Evolutionary conservation across 768 basidiomycete genomes (phyloP).

Genomic region (Tremella mesenterica): DNA sequence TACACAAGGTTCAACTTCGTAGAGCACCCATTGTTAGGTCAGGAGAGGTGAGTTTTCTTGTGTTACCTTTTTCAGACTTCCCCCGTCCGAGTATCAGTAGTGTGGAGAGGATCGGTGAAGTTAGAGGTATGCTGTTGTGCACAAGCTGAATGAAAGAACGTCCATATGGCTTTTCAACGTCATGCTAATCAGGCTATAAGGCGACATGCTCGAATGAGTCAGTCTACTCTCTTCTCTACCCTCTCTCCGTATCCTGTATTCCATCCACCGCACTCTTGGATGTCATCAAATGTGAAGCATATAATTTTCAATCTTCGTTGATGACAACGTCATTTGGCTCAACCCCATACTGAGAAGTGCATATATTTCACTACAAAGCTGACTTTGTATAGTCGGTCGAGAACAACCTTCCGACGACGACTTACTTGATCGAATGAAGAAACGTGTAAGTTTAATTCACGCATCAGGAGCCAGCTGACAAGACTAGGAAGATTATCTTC

Average conservation of each 20-base stretch:
- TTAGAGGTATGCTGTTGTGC: too few species aligned
- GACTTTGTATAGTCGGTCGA: not conserved
- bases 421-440: not conserved
- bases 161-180: not conserved
- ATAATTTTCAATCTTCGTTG: too few species aligned
- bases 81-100: too few species aligned
- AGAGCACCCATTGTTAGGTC: not conserved
- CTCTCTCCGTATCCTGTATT: too few species aligned
- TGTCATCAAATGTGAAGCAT: too few species aligned
- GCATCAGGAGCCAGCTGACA: not conserved
- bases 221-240: not conserved
- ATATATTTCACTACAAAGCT: not conserved
- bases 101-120: too few species aligned
- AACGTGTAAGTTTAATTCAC: not conserved
- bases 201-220: not conserved
- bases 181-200: not conserved
- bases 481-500: not conserved
- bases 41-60: not conserved
- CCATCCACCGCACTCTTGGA: too few species aligned
- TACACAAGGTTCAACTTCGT: slow-evolving; percentile 16
- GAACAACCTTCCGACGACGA: not conserved
- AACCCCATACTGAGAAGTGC: too few species aligned
- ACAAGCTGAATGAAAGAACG: too few species aligned
- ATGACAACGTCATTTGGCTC: too few species aligned
- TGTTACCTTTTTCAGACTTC: not conserved